phyloP scores from a whole-genome alignment of 176 grass and related monocot species.

The Bonia amplexicaulis region DNA sequence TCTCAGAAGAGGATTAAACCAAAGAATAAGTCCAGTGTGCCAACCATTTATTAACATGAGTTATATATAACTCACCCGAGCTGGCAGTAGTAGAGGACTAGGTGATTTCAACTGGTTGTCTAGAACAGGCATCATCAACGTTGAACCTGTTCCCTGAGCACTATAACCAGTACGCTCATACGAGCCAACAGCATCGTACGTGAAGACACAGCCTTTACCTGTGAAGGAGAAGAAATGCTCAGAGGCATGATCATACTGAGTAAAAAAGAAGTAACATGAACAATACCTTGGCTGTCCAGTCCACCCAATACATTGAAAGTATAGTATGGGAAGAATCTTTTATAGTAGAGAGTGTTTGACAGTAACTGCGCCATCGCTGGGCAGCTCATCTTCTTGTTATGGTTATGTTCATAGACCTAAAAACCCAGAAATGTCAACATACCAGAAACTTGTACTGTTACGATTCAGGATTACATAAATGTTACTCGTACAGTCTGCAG shows the following conservation, averaged over 20 bases:
- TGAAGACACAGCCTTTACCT: slow-evolving; percentile 76
- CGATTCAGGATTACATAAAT: neutral
- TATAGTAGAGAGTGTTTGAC: slow-evolving; percentile 66
- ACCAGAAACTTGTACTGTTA: neutral
- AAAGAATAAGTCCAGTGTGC: neutral
- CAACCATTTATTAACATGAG: neutral
- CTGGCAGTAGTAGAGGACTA: slow-evolving; percentile 56
- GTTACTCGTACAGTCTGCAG: neutral
- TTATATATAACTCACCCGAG: slow-evolving; percentile 31
- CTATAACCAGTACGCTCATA: slow-evolving; percentile 67
- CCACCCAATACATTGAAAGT: slow-evolving; percentile 64
- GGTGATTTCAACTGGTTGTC: slow-evolving; percentile 65
- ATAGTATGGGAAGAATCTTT: slow-evolving; percentile 66
- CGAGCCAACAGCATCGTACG: slow-evolving; percentile 70
- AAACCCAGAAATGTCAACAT: neutral
- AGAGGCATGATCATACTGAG: neutral
- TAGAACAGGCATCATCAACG: slow-evolving; percentile 57
- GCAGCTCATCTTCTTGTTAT: slow-evolving; percentile 81
- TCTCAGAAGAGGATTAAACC: neutral
- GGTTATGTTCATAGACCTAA: slow-evolving; percentile 55
- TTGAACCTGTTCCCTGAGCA: slow-evolving; percentile 57
- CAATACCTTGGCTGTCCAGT: slow-evolving; percentile 52
- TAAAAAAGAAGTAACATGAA: neutral
- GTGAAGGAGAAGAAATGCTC: neutral
- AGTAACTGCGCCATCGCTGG: slow-evolving; percentile 63